These are phyloP conservation scores for Cyberlindnera saturnus DNA, from an alignment of 805 yeast genomes.

Conservation along the genomic window DNA sequence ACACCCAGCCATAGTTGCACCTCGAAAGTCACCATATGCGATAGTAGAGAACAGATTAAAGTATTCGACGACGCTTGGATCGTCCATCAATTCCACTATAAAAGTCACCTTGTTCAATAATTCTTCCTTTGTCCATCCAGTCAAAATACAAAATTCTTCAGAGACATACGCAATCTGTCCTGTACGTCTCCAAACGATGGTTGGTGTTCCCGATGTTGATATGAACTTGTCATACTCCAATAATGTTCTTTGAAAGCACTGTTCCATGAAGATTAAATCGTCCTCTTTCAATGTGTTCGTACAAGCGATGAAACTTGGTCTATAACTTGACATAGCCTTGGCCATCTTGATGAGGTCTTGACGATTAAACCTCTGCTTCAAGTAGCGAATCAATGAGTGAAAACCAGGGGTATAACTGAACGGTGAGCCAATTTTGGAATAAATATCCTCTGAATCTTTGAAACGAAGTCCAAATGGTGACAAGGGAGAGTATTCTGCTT, in stretches of 20 bases:
- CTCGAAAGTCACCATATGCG: slow-evolving; percentile 87
- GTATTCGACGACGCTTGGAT: slow-evolving; percentile 78
- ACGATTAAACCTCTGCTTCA: slow-evolving; percentile 64
- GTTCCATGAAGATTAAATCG: slow-evolving; percentile 92
- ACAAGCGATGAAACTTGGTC: slow-evolving; percentile 92
- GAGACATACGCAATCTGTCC: slow-evolving; percentile 95
- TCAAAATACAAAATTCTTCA: slow-evolving; percentile 83
- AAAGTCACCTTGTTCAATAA: slow-evolving; percentile 63
- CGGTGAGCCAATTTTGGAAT: slow-evolving; percentile 67
- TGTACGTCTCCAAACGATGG: slow-evolving; percentile 91
- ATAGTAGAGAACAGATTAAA: slow-evolving; percentile 78
- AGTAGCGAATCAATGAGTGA: slow-evolving; percentile 70
- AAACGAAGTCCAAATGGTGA: slow-evolving; percentile 36
- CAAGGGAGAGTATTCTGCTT: slow-evolving; percentile 7
- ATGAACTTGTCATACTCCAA: slow-evolving; percentile 85
- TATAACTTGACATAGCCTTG: slow-evolving; percentile 78
- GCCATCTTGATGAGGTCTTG: slow-evolving; percentile 75
- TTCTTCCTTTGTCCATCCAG: slow-evolving; percentile 82
- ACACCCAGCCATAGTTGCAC: slow-evolving; percentile 85
- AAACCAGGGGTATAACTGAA: slow-evolving; percentile 89
- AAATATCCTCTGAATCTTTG: slow-evolving; percentile 73
- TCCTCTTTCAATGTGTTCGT: slow-evolving; percentile 84
- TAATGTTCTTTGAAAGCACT: slow-evolving; percentile 88
- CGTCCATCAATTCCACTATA: slow-evolving; percentile 80
- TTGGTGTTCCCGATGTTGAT: slow-evolving; percentile 84